Base-by-base conservation (phyloP, 2,329 filamentous ascomycete genomes). In the Xylariaceae sp. region DNA sequence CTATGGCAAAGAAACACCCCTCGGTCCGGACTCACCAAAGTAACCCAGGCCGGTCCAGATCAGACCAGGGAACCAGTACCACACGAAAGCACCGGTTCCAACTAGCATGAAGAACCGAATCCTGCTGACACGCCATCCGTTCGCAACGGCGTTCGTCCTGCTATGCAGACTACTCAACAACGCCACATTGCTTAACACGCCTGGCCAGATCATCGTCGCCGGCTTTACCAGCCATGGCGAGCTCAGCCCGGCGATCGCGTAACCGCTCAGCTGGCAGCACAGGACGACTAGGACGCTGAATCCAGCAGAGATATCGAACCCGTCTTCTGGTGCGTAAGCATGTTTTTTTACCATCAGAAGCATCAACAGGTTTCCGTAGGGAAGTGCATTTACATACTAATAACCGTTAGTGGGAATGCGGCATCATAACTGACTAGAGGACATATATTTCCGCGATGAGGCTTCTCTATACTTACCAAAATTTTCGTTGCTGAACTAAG, bases 11-110 rank as follows among this genome's bases (percentile, higher is more conserved):
- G n/a, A n/a, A n/a, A n/a, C n/a, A n/a, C n/a, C n/a, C 22, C 11
- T 17, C 30, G 15, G 30, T 32, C 16, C 8, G 13, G 30, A 32
- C 33, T 19, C 18, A 35, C 33, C 33, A 44, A 72, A 68, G 47
- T 69, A 71, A 28, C 64, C 65, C 12, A 73, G 49, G 0, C 64
- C 68, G 0, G 62, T 68, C 39, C 71, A 72, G 24, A 73, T 66
- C 40, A 72, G 56, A 8, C 68, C 72, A 2, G 71, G 73, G 36
- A 76, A 67, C 64, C 69, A 76, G 43, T 75, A 76, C 69, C 70
- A 72, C 3, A 63, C 49, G 30, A 71, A 71, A 0, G 64, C 60
- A 3, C 52, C 56, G 9, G 47, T 28, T 7, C 64, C 63, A 28
- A 63, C 53, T 37, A 64, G 54, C 24, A 61, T 48, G 44, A 63